Evolutionary conservation across 306 rosid species (phyloP).

Genomic region (Cucumis cinereus): DNA sequence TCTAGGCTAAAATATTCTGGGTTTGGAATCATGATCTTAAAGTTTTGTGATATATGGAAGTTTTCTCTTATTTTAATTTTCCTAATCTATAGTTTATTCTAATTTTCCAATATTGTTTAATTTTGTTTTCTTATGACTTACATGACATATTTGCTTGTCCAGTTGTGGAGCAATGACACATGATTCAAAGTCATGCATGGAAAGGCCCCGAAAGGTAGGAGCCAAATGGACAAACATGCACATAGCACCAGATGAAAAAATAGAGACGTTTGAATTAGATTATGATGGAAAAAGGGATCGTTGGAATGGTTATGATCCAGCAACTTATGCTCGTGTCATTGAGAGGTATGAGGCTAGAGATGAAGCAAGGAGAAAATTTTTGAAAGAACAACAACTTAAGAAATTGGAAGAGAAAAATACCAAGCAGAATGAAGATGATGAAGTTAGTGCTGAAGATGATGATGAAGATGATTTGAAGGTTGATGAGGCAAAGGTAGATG

Average conservation of each 20-base stretch:
- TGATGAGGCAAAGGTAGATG: slow-evolving; percentile 64
- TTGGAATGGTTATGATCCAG: slow-evolving; percentile 65
- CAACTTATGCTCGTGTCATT: slow-evolving; percentile 33
- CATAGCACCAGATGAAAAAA: slow-evolving; percentile 65
- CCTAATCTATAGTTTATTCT: background rate
- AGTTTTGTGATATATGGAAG: background rate
- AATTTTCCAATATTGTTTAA: background rate
- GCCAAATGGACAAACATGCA: slow-evolving; percentile 52
- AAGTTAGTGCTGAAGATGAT: slow-evolving; percentile 32
- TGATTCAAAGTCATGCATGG: slow-evolving; percentile 36
- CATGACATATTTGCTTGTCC: background rate
- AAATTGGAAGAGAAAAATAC: slow-evolving; percentile 38
- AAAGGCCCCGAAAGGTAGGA: slow-evolving; percentile 38
- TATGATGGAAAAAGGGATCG: slow-evolving; percentile 56
- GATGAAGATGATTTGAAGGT: slow-evolving; percentile 35
- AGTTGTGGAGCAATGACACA: slow-evolving; percentile 62
- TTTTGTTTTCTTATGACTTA: background rate
- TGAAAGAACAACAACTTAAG: slow-evolving; percentile 40
- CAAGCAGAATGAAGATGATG: slow-evolving; percentile 19
- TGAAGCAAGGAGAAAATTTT: slow-evolving; percentile 38
- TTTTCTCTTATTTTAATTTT: background rate
- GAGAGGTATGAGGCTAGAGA: slow-evolving; percentile 43
- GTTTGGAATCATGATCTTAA: background rate
- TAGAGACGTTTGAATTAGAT: slow-evolving; percentile 46
- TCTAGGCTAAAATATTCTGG: background rate